A percentile compares a stretch with the other conserved stretches of the same genome.
phyloP scores from a whole-genome alignment of 2,329 filamentous ascomycete genomes.

The Aspergillaceae sp. region DNA sequence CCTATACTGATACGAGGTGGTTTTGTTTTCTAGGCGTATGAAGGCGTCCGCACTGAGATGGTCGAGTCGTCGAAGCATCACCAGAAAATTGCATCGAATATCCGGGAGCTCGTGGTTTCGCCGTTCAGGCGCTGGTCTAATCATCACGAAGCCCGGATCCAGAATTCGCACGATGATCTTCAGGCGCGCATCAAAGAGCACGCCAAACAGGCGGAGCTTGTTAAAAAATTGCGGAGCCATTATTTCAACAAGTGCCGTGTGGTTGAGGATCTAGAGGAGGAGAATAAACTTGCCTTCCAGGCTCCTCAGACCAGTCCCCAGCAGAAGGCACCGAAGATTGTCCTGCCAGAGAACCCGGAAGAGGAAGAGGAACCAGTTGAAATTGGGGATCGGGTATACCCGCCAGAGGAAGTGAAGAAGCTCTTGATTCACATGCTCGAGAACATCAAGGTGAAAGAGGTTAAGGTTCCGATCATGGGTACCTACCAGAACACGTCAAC shows the following conservation, averaged over 20 bases:
- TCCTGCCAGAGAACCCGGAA: conserved; percentile 63
- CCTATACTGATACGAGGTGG: background rate
- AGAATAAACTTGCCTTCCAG: conserved; percentile 96
- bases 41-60: conserved; percentile 89
- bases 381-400: conserved; percentile 81
- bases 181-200: conserved; percentile 85
- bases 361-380: conserved; percentile 78
- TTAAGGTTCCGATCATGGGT: conserved; percentile 90
- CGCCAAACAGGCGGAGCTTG: conserved; percentile 79
- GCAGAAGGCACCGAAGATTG: conserved; percentile 62
- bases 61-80: conserved; percentile 81
- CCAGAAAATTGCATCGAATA: conserved; percentile 91
- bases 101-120: conserved; percentile 87
- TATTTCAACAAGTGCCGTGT: conserved; percentile 99
- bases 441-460: conserved; percentile 77
- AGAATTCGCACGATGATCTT: conserved; percentile 90
- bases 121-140: conserved; percentile 96
- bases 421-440: conserved; percentile 79
- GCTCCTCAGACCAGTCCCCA: conserved; percentile 64
- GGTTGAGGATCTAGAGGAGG: conserved; percentile 93
- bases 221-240: conserved; percentile 86
- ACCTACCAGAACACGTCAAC: conserved; percentile 89
- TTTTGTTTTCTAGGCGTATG: conserved; percentile 61
- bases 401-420: conserved; percentile 81
- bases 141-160: conserved; percentile 80